Evolutionary conservation across 768 basidiomycete genomes (phyloP).

Genomic region (Fistulinella prunicolor): DNA sequence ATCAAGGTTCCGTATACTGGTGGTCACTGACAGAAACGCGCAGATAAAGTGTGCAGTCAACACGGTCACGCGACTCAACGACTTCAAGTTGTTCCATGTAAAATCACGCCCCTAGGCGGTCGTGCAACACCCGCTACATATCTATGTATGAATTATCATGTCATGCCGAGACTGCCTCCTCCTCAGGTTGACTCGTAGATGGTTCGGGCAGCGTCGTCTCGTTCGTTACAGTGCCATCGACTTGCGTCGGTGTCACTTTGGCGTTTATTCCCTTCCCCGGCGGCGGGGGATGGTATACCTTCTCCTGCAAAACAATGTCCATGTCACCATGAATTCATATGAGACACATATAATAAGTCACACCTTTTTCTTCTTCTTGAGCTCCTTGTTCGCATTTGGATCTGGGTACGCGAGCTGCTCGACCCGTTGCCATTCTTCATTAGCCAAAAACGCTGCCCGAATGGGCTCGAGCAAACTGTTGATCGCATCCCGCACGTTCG

Average conservation of each 20-base stretch:
- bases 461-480: conserved; percentile 77
- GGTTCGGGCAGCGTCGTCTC: not conserved
- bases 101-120: too few species aligned
- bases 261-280: conserved; percentile 70
- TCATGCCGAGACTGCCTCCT: too few species aligned
- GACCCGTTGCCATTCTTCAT: conserved; percentile 76
- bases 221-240: conserved; percentile 6
- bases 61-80: too few species aligned
- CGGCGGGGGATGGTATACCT: conserved; percentile 81
- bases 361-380: conserved; percentile 58
- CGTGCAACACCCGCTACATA: too few species aligned
- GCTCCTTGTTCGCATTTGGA: conserved; percentile 57
- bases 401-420: conserved; percentile 84
- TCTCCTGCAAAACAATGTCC: conserved; percentile 47
- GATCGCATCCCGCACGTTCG: conserved; percentile 59
- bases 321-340: not conserved
- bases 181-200: conserved; percentile 3
- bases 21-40: too few species aligned
- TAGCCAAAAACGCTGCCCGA: conserved; percentile 68
- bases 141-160: too few species aligned
- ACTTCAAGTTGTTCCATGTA: too few species aligned
- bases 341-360: not conserved
- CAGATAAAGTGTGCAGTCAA: too few species aligned
- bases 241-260: conserved; percentile 10
- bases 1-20: too few species aligned